phyloP scores from a whole-genome alignment of 129 eudicot species.

The Heracleum sosnowskyi region DNA sequence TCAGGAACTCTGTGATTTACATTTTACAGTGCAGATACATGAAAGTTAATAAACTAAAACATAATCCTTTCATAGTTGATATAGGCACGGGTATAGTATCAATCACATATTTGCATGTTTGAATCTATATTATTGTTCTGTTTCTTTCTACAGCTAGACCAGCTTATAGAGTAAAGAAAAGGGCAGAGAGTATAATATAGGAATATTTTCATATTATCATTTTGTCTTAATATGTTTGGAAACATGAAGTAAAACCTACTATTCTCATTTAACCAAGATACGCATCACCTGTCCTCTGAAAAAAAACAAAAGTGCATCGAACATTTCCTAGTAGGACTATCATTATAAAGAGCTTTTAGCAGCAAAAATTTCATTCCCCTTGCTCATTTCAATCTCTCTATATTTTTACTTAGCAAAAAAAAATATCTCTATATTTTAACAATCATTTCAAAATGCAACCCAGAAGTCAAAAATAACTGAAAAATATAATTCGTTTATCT shows the following conservation, averaged over 20 bases:
- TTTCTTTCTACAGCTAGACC: too few species aligned
- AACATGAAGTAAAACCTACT: not conserved
- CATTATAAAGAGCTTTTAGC: not conserved
- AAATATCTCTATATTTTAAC: too few species aligned
- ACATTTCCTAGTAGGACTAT: not conserved
- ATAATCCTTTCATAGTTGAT: not conserved
- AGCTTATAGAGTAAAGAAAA: not conserved
- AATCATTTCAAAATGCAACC: not conserved
- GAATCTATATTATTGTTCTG: not conserved
- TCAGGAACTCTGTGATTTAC: too few species aligned
- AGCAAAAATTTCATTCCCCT: not conserved
- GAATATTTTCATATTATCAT: too few species aligned
- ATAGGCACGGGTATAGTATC: not conserved
- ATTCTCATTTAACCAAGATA: not conserved
- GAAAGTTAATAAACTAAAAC: too few species aligned
- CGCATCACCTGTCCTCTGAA: not conserved
- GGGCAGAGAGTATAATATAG: not conserved
- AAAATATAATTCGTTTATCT: not conserved
- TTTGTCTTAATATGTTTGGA: too few species aligned
- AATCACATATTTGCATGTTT: not conserved
- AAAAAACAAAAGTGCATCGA: too few species aligned
- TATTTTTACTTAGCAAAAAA: too few species aligned
- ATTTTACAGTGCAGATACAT: too few species aligned
- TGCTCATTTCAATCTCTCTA: not conserved
- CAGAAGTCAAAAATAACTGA: not conserved